A percentile compares a stretch with the other conserved stretches of the same genome.
Evolutionary conservation across 257 asterid genomes (phyloP).

Genomic region (Mentha longifolia): DNA sequence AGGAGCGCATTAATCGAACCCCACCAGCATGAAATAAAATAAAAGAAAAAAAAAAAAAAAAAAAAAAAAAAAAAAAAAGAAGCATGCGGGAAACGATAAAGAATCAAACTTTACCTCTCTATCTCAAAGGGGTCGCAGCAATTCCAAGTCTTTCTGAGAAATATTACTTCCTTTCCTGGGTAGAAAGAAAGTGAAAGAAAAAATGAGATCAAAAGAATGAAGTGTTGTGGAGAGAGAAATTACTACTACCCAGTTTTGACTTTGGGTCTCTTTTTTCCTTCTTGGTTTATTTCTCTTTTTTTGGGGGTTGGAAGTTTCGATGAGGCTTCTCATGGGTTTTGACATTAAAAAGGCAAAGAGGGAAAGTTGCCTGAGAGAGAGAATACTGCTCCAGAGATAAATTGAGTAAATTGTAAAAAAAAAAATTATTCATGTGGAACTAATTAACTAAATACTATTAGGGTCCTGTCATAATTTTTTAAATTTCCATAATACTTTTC

Average conservation of each 20-base stretch:
- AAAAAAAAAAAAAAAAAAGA: not conserved
- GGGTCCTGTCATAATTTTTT: no score
- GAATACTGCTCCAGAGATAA: no score
- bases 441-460: no score
- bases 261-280: conserved; percentile 31
- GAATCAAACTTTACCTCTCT: conserved; percentile 43
- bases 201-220: conserved; percentile 30
- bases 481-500: not conserved
- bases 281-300: conserved; percentile 20
- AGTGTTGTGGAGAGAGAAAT: conserved; percentile 37
- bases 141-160: conserved; percentile 30
- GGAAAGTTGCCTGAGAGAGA: not conserved
- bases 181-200: conserved; percentile 13
- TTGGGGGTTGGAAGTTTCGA: conserved; percentile 42
- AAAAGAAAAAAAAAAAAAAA: not conserved
- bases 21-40: not conserved
- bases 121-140: conserved; percentile 31
- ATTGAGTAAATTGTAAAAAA: not conserved
- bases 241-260: conserved; percentile 44
- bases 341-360: not conserved
- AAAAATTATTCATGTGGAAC: no score
- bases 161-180: conserved; percentile 26
- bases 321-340: conserved; percentile 35
- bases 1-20: conserved; percentile 29
- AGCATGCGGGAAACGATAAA: conserved; percentile 34